Evolutionary conservation across 768 basidiomycete genomes (phyloP).

Genomic region (Coprinellus micaceus): DNA sequence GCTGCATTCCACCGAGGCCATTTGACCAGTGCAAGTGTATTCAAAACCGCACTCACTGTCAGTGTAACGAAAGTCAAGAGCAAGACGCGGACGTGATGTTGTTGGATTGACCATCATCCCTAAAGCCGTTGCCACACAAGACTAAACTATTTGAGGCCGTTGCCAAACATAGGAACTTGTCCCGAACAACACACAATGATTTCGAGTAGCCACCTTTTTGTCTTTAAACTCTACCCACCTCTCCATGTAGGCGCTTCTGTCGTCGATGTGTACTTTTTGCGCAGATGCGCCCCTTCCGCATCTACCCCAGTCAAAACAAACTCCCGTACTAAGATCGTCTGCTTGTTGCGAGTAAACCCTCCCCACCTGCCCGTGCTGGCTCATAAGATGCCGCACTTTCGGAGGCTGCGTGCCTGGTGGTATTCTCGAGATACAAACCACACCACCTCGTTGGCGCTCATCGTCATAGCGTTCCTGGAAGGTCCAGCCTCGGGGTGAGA

Average conservation of each 20-base stretch:
- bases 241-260: slow-evolving; percentile 85
- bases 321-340: slow-evolving; percentile 45
- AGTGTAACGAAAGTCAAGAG: no score
- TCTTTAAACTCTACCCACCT: slow-evolving; percentile 99
- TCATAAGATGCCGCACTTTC: slow-evolving; percentile 93
- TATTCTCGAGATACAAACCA: slow-evolving; percentile 92
- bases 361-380: slow-evolving; percentile 83
- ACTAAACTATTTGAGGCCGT: no score
- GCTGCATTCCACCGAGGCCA: no score
- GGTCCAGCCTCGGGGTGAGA: slow-evolving; percentile 10
- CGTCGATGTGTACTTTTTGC: slow-evolving; percentile 76
- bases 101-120: no score
- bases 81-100: no score
- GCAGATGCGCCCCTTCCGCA: slow-evolving; percentile 80
- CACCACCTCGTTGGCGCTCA: slow-evolving; percentile 70
- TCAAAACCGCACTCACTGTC: no score
- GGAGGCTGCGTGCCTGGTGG: slow-evolving; percentile 97
- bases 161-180: no score
- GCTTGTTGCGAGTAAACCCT: slow-evolving; percentile 92
- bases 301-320: slow-evolving; percentile 39
- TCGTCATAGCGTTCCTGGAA: background rate
- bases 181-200: no score
- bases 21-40: no score
- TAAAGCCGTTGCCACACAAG: no score
- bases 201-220: slow-evolving; percentile 90